phyloP scores from a whole-genome alignment of 345 rosid species.

The Psidium friedrichsthalianum region DNA sequence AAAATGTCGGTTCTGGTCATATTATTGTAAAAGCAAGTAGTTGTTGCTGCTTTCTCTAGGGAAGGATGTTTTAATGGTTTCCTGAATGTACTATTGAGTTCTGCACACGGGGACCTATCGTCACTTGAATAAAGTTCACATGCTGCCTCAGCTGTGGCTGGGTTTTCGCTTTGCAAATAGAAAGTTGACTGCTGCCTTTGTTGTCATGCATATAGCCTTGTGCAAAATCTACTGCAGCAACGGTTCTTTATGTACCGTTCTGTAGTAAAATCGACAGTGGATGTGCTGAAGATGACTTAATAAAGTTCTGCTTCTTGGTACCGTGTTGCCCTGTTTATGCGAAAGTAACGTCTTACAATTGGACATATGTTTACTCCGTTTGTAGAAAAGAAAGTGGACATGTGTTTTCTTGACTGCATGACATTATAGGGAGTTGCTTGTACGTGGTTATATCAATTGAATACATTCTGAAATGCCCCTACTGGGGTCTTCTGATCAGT shows the following conservation, averaged over 20 bases:
- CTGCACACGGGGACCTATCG: background rate
- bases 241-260: background rate
- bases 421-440: background rate
- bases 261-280: background rate
- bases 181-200: background rate
- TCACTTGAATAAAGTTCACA: background rate
- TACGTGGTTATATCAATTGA: background rate
- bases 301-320: background rate
- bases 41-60: background rate
- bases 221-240: background rate
- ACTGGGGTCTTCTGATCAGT: background rate
- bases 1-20: background rate
- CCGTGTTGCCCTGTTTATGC: background rate
- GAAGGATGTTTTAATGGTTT: background rate
- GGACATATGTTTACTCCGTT: background rate
- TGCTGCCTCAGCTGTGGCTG: background rate
- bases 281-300: background rate
- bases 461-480: background rate
- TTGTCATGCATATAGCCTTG: background rate
- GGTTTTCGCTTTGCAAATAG: background rate
- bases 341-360: background rate
- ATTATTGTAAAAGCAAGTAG: background rate
- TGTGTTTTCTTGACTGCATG: background rate
- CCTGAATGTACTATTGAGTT: background rate
- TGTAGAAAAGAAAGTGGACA: background rate